phyloP scores from a whole-genome alignment of 805 yeast species.

The Pichia sporocuriosa region DNA sequence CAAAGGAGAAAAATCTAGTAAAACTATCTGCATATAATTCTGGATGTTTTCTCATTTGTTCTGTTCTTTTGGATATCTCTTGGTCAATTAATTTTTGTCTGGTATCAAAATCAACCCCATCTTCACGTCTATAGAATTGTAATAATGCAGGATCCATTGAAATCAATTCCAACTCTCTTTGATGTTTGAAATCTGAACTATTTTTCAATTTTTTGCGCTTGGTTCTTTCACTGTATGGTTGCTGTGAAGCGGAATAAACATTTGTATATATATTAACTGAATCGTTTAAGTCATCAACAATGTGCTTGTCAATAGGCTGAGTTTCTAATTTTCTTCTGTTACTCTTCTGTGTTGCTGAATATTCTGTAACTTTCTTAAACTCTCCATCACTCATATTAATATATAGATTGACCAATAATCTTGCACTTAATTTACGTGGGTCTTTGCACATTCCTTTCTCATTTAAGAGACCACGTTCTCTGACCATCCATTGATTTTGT shows the following conservation, averaged over 20 bases:
- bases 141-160: constrained; percentile 45
- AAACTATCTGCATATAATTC: constrained; percentile 36
- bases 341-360: constrained; percentile 20
- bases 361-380: constrained; percentile 26
- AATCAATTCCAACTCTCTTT: constrained; percentile 28
- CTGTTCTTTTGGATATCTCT: constrained; percentile 18
- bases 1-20: constrained; percentile 45
- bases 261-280: constrained; percentile 22
- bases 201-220: constrained; percentile 27
- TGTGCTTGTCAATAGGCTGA: constrained; percentile 37
- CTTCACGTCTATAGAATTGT: constrained; percentile 32
- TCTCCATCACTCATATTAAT: constrained; percentile 48
- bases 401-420: constrained; percentile 44
- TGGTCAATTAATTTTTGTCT: constrained; percentile 21
- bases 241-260: constrained; percentile 36
- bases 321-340: constrained; percentile 29
- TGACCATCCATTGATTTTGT: constrained; percentile 50
- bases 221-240: constrained; percentile 33
- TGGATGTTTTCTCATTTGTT: constrained; percentile 15
- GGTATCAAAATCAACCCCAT: constrained; percentile 18
- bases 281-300: constrained; percentile 33
- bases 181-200: constrained; percentile 22
- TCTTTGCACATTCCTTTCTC: constrained; percentile 46
- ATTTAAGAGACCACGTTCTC: constrained; percentile 37
- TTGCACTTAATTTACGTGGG: constrained; percentile 43